Evolutionary conservation across 192 early-diverging fungal species (phyloP), one percentile per base, ranked within the genome.

Genomic region (Cetraspora pellucida): DNA sequence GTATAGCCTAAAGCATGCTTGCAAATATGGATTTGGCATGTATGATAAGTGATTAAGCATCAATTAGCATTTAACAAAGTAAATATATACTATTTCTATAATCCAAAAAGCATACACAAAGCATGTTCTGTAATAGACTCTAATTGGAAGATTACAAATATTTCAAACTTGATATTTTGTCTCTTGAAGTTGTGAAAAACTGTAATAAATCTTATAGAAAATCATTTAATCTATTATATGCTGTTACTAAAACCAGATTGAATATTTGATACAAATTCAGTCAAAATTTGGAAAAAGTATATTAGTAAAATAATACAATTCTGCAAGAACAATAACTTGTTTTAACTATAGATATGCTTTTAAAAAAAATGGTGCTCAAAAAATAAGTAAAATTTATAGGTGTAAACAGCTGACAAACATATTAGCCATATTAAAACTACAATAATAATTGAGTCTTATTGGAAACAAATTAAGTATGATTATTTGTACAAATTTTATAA

Each of bases 1-100:
- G 69, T 72, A 31, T 72, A 13, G 17, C 50, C 69, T 54, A 23
- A 72, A 54, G 28, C 50, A 13, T 21, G 52, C 10, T 30, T 72
- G 14, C 25, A 72, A 72, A 30, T 72, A 31, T 55, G 47, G 13
- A 13, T 27, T 25, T 71, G 7, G 49, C 21, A 71, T 71, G 10
- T 37, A 0, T 8, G 9, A 45, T 37, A 31, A 31, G 30, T 30
- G n/a, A n/a, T 66, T 37, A 45, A 44, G 4, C 14, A 70, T 25
- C 21, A 2, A n/a, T n/a, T 44, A 65, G 16, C 8, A 67, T 9
- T 17, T 10, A 37, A 67, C 44, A 45, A 46, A 45, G 17, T 23
- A 8, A 23, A 27, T 59, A 10, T 2, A 17, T 59, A 59, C 25
- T 28, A 59, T 59, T 21, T 17, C 21, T 67, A 46, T 45, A 67